These are phyloP conservation scores for Coemansia sp. DNA, from an alignment of 192 early-diverging fungal species.

Conservation along the genomic window DNA sequence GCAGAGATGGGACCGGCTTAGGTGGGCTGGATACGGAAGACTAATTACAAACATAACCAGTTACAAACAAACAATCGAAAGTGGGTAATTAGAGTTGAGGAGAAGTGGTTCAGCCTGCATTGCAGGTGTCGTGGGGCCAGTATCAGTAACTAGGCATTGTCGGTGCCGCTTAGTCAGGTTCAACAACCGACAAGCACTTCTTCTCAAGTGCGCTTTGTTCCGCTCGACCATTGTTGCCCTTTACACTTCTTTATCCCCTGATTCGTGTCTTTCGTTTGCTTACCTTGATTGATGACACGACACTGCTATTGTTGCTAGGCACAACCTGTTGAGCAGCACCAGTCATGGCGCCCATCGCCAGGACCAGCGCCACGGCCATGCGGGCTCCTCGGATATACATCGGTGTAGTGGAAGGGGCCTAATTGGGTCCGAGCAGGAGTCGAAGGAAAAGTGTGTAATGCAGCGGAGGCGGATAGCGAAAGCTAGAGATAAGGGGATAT, in stretches of 20 bases:
- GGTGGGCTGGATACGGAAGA: not conserved
- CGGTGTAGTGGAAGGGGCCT: not conserved
- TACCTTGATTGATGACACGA: not conserved
- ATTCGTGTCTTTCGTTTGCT: not conserved
- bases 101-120: not conserved
- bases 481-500: not conserved
- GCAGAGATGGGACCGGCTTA: not conserved
- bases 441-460: constrained; percentile 3
- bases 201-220: not conserved
- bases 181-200: not conserved
- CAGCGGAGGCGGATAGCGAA: constrained; percentile 13
- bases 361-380: constrained; percentile 41
- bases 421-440: not conserved
- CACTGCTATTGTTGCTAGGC: not conserved
- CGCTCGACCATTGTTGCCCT: not conserved
- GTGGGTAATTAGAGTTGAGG: not conserved
- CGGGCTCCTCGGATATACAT: constrained; percentile 44
- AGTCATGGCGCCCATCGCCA: constrained; percentile 25
- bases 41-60: not conserved
- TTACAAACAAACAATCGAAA: not conserved
- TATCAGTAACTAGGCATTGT: not conserved
- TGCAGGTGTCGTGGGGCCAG: not conserved
- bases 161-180: not conserved
- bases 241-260: not conserved
- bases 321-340: constrained; percentile 10